Evolutionary conservation across 208 protist species (phyloP).

Genomic region (Trypanosomatidae sp.): DNA sequence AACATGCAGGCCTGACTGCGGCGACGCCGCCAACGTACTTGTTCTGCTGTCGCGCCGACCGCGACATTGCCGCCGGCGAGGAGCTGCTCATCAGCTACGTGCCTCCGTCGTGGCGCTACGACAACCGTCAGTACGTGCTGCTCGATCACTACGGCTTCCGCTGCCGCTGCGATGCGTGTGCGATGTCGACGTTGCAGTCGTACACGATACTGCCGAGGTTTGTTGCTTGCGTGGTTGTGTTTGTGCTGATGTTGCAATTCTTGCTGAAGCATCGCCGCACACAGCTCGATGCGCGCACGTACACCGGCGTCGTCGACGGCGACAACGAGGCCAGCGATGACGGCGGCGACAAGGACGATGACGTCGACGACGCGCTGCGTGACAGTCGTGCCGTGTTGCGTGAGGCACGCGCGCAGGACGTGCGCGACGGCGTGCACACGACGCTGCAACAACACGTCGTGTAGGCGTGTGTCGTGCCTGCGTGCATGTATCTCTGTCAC

Average conservation of each 20-base stretch:
- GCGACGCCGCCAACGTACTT: constrained; percentile 44
- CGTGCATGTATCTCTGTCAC: too few relatives aligned
- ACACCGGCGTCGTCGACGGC: too few relatives aligned
- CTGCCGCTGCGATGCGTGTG: constrained; percentile 81
- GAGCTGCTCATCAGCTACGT: constrained; percentile 82
- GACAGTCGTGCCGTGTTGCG: too few relatives aligned
- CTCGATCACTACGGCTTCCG: constrained; percentile 84
- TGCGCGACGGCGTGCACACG: too few relatives aligned
- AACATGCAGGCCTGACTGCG: constrained; percentile 18
- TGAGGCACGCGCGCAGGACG: too few relatives aligned
- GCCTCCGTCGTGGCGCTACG: constrained; percentile 65
- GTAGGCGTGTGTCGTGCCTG: too few relatives aligned
- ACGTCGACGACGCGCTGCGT: too few relatives aligned
- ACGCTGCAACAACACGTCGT: too few relatives aligned
- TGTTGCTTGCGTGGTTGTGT: constrained; percentile 25
- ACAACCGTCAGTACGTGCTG: constrained; percentile 85
- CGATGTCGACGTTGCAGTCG: constrained; percentile 42
- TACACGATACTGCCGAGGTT: constrained; percentile 37
- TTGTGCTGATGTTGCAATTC: constrained; percentile 40
- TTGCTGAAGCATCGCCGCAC: too few relatives aligned
- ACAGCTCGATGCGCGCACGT: too few relatives aligned
- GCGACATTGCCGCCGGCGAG: constrained; percentile 48
- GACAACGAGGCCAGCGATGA: too few relatives aligned
- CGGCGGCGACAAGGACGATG: too few relatives aligned
- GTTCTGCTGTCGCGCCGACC: constrained; percentile 76